phyloP scores from a whole-genome alignment of 192 early-diverging fungal genomes.

The Podila epicladia region DNA sequence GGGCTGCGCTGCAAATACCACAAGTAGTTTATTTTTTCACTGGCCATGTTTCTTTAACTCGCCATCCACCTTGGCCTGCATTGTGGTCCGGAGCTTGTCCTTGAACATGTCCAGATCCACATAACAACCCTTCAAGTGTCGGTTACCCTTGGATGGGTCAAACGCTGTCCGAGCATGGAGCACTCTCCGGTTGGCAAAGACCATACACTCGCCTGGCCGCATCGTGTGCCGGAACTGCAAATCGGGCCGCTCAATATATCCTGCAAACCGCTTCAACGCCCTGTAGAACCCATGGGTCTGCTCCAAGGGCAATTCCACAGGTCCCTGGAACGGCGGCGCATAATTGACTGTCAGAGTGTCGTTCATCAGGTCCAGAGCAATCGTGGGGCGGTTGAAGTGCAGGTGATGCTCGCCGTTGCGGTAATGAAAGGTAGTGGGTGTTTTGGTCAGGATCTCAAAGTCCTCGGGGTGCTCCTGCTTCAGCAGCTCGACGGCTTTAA shows the following conservation, averaged over 20 bases:
- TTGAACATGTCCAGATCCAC: conserved; percentile 67
- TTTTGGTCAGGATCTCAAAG: conserved; percentile 63
- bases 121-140: conserved; percentile 80
- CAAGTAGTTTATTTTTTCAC: too few relatives aligned
- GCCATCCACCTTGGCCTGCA: conserved; percentile 15
- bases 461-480: conserved; percentile 62
- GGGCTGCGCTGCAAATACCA: too few relatives aligned
- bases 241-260: conserved; percentile 63
- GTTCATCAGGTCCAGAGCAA: conserved; percentile 57
- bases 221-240: conserved; percentile 68
- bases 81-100: conserved; percentile 53
- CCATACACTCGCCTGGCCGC: conserved; percentile 72
- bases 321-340: conserved; percentile 88
- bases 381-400: conserved; percentile 75
- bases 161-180: conserved; percentile 83
- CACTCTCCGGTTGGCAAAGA: conserved; percentile 83
- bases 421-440: conserved; percentile 86
- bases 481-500: conserved; percentile 69
- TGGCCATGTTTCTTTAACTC: neutral
- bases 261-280: conserved; percentile 71
- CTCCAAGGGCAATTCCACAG: conserved; percentile 55
- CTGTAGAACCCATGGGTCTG: conserved; percentile 67
- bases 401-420: conserved; percentile 78
- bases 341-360: conserved; percentile 72
- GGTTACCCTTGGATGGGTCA: conserved; percentile 73